Evolutionary conservation across 352 stramenopile species (phyloP), one percentile per base, ranked within the genome.

Genomic region (Blastocystis sp.): DNA sequence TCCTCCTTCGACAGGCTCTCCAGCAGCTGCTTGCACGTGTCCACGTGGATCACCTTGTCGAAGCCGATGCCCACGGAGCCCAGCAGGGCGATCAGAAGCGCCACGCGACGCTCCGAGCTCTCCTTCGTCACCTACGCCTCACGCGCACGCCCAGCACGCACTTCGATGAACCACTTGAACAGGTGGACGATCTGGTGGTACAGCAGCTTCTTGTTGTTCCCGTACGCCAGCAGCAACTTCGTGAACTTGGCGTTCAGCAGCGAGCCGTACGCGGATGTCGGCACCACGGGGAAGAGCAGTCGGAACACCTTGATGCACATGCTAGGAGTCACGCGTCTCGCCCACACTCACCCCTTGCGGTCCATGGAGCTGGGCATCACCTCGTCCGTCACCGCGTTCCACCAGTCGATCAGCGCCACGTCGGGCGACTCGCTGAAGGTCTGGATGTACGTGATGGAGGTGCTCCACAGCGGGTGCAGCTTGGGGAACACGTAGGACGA

Each of bases 11-110:
- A 45, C 35, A 80, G 69, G 26, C 35, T 63, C 19, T 37, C 69
- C 69, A 80, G 39, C 69, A 80, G 69, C 29, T 19, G 35, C 39
- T 63, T 62, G n/a, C 69, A 80, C 39, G 69, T 80, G 4, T 26
- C 33, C 55, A 45, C 60, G 13, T 41, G 39, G 1, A 45, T 80
- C 69, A 31, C 21, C 6, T 51, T 41, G 35, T 80, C 69, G 39
- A 80, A 80, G 37, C 60, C 69, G 39, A 80, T 26, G n/a, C 69
- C 69, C 69, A 80, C 69, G 1, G 24, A 62, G 39, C 45, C 35
- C 13, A 80, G 50, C 33, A 80, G 50, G 1, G 60, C 45, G 55
- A 62, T 80, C 39, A 80, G 29, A 29, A 80, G 69, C 45, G 45
- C 31, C 37, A 80, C 13, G 50, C 69, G 69, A 37, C 69, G 69